Percentiles rank a stretch among this genome's conserved stretches.
Evolutionary conservation across 805 yeast species (phyloP).

Genomic region (Yamadazyma sp.): DNA sequence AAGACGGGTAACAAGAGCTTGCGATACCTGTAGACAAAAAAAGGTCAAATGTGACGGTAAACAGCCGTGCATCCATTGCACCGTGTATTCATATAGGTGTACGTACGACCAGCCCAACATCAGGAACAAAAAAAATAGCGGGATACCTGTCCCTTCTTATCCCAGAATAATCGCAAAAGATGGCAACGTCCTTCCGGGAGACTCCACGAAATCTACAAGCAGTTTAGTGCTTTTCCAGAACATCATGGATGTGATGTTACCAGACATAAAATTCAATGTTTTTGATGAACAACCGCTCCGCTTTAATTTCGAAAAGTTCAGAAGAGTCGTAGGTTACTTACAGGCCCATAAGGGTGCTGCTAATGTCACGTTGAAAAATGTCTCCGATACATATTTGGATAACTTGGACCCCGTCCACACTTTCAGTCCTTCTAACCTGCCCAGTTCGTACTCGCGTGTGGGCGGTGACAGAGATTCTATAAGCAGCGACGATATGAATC

Average conservation of each 20-base stretch:
- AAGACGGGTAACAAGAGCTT: conserved; percentile 69
- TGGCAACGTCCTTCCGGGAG: conserved; percentile 8
- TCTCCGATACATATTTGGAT: conserved; percentile 28
- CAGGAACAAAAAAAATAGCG: conserved; percentile 46
- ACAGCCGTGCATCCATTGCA: conserved; percentile 78
- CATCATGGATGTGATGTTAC: conserved; percentile 34
- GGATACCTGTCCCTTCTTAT: conserved; percentile 27
- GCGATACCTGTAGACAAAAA: conserved; percentile 72
- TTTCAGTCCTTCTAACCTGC: conserved; percentile 8
- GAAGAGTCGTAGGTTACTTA: conserved; percentile 18
- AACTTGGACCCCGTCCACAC: conserved; percentile 18
- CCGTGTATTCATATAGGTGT: conserved; percentile 83
- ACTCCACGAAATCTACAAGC: conserved; percentile 15
- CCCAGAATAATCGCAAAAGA: conserved; percentile 11
- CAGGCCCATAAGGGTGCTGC: conserved; percentile 2
- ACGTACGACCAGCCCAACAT: conserved; percentile 78
- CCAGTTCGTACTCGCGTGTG: conserved; percentile 13
- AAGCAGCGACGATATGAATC: conserved; percentile 29
- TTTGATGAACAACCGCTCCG: conserved; percentile 29
- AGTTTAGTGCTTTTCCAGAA: conserved; percentile 33
- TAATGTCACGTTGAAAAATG: conserved; percentile 24
- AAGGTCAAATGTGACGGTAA: conserved; percentile 80
- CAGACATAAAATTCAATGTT: conserved; percentile 33
- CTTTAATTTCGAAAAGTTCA: conserved; percentile 37
- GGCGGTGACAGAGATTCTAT: conserved; percentile 5